A percentile compares a stretch with the other conserved stretches of the same genome.
Conservation (phyloP, 2,329 filamentous ascomycete species). For the Verticillium zaregamsianum region DNA sequence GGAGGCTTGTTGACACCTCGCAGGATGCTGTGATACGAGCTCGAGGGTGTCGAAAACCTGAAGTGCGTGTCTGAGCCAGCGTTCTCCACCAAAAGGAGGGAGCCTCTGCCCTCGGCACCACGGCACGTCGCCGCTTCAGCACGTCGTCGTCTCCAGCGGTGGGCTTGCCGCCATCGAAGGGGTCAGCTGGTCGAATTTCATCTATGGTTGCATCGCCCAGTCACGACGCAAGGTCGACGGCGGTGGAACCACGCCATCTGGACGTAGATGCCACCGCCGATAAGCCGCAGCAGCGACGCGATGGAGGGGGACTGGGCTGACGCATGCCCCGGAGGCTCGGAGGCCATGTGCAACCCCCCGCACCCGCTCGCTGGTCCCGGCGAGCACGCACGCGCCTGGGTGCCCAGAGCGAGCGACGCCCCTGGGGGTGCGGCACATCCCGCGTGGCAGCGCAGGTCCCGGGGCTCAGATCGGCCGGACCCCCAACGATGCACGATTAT, state of each 20-base stretch:
- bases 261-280: not conserved
- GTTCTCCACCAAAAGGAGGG: not conserved
- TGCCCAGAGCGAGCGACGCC: not conserved
- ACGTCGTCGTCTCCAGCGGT: not conserved
- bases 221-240: no score
- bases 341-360: not conserved
- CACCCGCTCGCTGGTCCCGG: not conserved
- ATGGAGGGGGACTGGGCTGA: not conserved
- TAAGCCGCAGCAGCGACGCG: not conserved
- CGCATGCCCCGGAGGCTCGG: not conserved
- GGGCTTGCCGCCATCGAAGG: no score
- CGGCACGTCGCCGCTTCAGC: not conserved
- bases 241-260: not conserved
- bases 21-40: not conserved
- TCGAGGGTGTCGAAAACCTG: not conserved
- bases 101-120: not conserved
- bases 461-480: not conserved
- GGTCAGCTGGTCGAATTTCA: no score
- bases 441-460: not conserved
- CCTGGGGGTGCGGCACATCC: not conserved
- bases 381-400: not conserved
- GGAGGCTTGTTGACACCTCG: not conserved
- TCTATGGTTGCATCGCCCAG: no score
- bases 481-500: not conserved
- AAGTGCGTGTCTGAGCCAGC: not conserved